Percentiles rank a stretch among this genome's conserved stretches.
Conservation (phyloP, 768 basidiomycete genomes). For the Pisolithus sp. region DNA sequence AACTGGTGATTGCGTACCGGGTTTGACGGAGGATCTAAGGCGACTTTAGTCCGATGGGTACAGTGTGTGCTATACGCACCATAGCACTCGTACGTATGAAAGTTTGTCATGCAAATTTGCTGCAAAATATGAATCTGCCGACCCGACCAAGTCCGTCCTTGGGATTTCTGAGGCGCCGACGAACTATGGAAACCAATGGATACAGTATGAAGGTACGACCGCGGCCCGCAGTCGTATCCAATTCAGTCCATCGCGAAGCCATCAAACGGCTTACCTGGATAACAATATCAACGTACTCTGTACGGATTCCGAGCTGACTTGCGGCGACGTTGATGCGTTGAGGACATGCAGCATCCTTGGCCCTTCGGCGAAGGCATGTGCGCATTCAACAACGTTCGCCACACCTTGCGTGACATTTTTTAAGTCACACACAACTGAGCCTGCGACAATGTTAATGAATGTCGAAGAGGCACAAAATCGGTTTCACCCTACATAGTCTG, state of each 20-base stretch:
- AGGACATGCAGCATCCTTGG: slow-evolving; percentile 25
- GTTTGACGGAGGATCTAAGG: slow-evolving; percentile 58
- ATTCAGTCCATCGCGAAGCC: background rate
- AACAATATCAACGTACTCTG: slow-evolving; percentile 48
- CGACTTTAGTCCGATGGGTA: background rate
- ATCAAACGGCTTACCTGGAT: slow-evolving; percentile 39
- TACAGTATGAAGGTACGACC: background rate
- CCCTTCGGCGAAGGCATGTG: slow-evolving; percentile 3
- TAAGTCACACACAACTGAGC: background rate
- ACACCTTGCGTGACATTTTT: slow-evolving; percentile 10
- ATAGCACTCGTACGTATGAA: slow-evolving; percentile 52
- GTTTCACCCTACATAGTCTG: no score
- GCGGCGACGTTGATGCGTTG: slow-evolving; percentile 26
- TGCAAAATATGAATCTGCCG: slow-evolving; percentile 67
- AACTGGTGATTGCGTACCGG: slow-evolving; percentile 51
- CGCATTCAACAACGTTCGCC: slow-evolving; percentile 8
- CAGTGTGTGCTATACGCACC: background rate
- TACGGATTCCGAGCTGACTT: slow-evolving; percentile 28
- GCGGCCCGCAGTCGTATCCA: no score
- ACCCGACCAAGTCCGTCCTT: slow-evolving; percentile 59
- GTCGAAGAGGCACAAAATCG: no score
- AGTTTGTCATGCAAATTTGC: slow-evolving; percentile 59
- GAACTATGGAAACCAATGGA: slow-evolving; percentile 35
- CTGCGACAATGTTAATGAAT: no score
- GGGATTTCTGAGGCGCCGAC: slow-evolving; percentile 67